Evolutionary conservation across 2,329 filamentous ascomycete species (phyloP).

Genomic region (Lomentospora prolificans): DNA sequence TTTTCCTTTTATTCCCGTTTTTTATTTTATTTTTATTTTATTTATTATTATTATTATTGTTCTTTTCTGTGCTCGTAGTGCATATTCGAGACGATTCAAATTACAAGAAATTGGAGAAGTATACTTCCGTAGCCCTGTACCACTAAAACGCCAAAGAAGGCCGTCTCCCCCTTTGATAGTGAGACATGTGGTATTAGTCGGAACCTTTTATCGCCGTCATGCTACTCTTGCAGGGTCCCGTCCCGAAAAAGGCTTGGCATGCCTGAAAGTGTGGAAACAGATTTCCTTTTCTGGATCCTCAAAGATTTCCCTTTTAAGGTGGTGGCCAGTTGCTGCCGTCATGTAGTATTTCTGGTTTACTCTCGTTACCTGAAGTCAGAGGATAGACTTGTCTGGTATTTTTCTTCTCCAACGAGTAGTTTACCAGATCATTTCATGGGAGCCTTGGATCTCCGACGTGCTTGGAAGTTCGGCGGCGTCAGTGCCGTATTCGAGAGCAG

Average conservation of each 20-base stretch:
- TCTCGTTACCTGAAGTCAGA: too few relatives aligned
- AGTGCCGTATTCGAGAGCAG: too few relatives aligned
- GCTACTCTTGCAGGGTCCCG: neutral
- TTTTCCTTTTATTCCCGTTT: neutral
- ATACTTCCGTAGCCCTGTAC: too few relatives aligned
- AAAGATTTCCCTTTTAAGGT: neutral
- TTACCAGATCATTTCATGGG: too few relatives aligned
- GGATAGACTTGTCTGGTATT: too few relatives aligned
- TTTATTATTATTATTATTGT: neutral
- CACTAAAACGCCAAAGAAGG: too few relatives aligned
- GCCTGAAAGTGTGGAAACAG: neutral
- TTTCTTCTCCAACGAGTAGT: too few relatives aligned
- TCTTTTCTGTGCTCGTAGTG: too few relatives aligned
- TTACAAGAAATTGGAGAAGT: neutral
- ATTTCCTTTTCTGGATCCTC: neutral
- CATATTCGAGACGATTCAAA: neutral
- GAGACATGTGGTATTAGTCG: neutral
- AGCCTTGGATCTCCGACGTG: too few relatives aligned
- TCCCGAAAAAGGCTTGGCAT: neutral
- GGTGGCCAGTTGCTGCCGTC: neutral
- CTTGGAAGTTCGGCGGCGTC: too few relatives aligned
- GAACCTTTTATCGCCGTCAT: neutral
- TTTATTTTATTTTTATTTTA: neutral
- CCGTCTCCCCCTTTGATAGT: too few relatives aligned
- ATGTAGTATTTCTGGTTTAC: too few relatives aligned